phyloP scores from a whole-genome alignment of 306 rosid species.

The Cicer chorassanicum region DNA sequence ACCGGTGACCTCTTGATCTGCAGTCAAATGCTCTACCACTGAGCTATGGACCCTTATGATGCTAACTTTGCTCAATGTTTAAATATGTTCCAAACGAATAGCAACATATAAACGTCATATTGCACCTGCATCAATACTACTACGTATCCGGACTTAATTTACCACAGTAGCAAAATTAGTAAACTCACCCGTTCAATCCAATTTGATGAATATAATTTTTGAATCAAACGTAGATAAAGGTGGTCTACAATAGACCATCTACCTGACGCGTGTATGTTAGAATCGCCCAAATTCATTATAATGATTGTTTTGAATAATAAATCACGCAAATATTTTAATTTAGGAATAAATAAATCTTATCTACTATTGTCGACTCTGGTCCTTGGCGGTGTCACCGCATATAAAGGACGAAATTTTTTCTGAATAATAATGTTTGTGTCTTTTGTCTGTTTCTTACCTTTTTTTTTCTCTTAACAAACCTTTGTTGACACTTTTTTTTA shows the following conservation, averaged over 20 bases:
- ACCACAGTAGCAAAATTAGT: no score
- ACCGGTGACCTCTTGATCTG: constrained; percentile 57
- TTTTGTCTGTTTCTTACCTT: constrained; percentile 42
- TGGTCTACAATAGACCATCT: no score
- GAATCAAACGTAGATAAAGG: no score
- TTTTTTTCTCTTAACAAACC: constrained; percentile 12
- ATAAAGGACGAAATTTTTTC: constrained; percentile 17
- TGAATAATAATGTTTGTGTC: constrained; percentile 16
- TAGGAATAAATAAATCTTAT: not conserved
- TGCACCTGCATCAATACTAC: no score
- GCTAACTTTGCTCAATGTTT: accelerated
- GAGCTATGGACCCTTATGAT: constrained; percentile 68
- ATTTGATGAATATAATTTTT: no score
- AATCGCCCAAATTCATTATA: no score
- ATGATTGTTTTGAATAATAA: no score
- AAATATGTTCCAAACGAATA: not conserved
- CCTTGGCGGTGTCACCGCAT: constrained; percentile 19
- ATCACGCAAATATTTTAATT: not conserved
- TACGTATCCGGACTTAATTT: no score
- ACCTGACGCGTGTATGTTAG: no score
- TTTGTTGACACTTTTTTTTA: not conserved
- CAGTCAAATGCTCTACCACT: constrained; percentile 88
- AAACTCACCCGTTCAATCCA: no score
- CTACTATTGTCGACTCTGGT: not conserved
- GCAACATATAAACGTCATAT: no score